Base-by-base conservation (phyloP, 2,329 filamentous ascomycete species). In the Trichoderma sp. region DNA sequence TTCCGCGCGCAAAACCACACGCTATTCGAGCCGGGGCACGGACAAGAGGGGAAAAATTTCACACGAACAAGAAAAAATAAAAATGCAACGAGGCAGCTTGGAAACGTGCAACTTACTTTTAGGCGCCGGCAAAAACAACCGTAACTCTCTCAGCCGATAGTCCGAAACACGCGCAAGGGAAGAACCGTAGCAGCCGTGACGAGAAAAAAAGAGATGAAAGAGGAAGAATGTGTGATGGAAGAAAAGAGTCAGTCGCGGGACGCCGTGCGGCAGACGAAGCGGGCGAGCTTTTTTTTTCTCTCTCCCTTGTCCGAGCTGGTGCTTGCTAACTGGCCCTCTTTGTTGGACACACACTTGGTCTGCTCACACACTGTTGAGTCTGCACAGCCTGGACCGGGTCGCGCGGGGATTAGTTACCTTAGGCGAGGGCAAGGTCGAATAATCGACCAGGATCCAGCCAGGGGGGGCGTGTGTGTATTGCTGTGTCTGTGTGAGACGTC, bases 41-140 rank as follows among this genome's bases (percentile, higher is more conserved):
- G 64, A 74, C 73, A 73, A 74, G 74, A 74, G 76, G 61, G 76
- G 73, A 73, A 73, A 71, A 71, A 74, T 73, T 39, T 50, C 57
- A 73, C 72, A 74, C 57, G 57, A 59, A 59, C 57, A 32, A 20
- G 11, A 64, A 70, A 75, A 70, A 73, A 70, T 71, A 71, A 73
- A 70, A 65, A 73, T 65, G 65, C 73, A 71, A 73, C 58, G 55
- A 72, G 47, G 61, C 63, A 70, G 58, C 4, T 61, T 47, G 32
- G 23, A 71, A 75, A 75, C 65, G 75, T 58, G 73, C 75, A 74
- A 86, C 85, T 86, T 80, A 86, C 85, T 86, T 86, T 86, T 86
- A 81, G 80, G 84, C 84, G 84, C 84, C 84, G 82, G 82, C 80
- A 84, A 84, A 81, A 84, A 83, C 82, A 82, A 81, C 79, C 80